Conservation (phyloP, 305 asterid genomes). For the Stenogyne calaminthoides region DNA sequence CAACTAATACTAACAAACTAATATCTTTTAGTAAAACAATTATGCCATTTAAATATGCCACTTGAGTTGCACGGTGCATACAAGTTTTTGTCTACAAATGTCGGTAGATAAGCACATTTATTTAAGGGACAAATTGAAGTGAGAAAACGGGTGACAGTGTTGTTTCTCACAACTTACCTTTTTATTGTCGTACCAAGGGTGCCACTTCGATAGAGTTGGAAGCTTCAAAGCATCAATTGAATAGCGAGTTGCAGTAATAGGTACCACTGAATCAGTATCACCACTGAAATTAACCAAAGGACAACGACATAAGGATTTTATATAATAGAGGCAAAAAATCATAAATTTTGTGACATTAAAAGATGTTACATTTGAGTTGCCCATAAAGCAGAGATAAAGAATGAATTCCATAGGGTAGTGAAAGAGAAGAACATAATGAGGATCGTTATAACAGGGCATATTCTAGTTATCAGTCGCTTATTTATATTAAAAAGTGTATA, state of each 20-base stretch:
- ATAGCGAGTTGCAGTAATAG: conserved; percentile 90
- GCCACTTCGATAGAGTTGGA: conserved; percentile 77
- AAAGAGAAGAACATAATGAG: too few relatives aligned
- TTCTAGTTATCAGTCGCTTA: neutral
- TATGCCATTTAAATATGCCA: too few relatives aligned
- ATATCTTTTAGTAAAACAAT: too few relatives aligned
- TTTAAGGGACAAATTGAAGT: neutral
- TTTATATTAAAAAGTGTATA: neutral
- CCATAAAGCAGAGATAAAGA: neutral
- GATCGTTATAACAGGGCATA: too few relatives aligned
- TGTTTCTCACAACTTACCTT: conserved; percentile 47
- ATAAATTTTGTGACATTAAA: neutral
- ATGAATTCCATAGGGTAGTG: neutral
- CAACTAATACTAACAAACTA: too few relatives aligned
- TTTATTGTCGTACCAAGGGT: conserved; percentile 84
- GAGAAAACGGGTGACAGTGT: neutral
- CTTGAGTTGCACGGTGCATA: too few relatives aligned
- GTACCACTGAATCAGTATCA: conserved; percentile 93
- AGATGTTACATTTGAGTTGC: neutral
- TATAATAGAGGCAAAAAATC: neutral
- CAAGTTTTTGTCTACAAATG: too few relatives aligned
- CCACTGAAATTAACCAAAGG: conserved; percentile 55
- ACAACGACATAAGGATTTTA: neutral
- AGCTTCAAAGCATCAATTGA: conserved; percentile 91
- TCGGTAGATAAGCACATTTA: neutral